phyloP scores from a whole-genome alignment of 1,284 basidiomycete genomes.

The Cutaneotrichosporon sp. region DNA sequence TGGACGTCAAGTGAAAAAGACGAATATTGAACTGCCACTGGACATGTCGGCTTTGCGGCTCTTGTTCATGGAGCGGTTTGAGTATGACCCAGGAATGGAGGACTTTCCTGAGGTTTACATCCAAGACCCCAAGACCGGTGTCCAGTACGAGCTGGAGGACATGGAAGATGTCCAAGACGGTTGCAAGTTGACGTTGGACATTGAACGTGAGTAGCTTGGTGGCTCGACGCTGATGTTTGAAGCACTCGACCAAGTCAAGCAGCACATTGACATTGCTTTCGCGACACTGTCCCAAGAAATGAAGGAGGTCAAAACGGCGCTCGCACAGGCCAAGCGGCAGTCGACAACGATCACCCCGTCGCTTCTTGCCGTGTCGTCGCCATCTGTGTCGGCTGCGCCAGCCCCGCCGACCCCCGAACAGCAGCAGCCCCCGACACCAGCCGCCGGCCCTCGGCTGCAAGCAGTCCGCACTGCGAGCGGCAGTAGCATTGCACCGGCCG shows the following conservation, averaged over 20 bases:
- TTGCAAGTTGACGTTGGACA: constrained; percentile 82
- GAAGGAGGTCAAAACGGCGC: constrained; percentile 74
- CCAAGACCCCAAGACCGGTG: constrained; percentile 80
- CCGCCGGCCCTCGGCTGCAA: neutral
- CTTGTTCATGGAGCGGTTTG: constrained; percentile 91
- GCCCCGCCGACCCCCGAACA: constrained; percentile 16
- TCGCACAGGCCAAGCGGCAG: constrained; percentile 50
- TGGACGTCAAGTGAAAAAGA: constrained; percentile 87
- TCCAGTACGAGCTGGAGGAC: constrained; percentile 94
- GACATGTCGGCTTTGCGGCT: constrained; percentile 48
- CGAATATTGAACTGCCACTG: constrained; percentile 62
- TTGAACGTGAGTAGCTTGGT: constrained; percentile 77
- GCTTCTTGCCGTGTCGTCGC: constrained; percentile 24
- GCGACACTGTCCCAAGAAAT: constrained; percentile 80
- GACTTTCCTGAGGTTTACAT: constrained; percentile 96
- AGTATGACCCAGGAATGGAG: constrained; percentile 85
- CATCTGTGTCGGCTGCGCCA: neutral
- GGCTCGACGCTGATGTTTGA: constrained; percentile 1
- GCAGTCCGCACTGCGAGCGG: constrained; percentile 3
- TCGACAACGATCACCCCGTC: constrained; percentile 44
- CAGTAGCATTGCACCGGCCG: constrained; percentile 35
- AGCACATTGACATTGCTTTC: constrained; percentile 90
- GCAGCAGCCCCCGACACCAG: constrained; percentile 4
- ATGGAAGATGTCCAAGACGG: constrained; percentile 87
- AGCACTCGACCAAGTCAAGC: constrained; percentile 98